Conservation (phyloP, 768 basidiomycete species). For the Daedaleopsis sinensis region DNA sequence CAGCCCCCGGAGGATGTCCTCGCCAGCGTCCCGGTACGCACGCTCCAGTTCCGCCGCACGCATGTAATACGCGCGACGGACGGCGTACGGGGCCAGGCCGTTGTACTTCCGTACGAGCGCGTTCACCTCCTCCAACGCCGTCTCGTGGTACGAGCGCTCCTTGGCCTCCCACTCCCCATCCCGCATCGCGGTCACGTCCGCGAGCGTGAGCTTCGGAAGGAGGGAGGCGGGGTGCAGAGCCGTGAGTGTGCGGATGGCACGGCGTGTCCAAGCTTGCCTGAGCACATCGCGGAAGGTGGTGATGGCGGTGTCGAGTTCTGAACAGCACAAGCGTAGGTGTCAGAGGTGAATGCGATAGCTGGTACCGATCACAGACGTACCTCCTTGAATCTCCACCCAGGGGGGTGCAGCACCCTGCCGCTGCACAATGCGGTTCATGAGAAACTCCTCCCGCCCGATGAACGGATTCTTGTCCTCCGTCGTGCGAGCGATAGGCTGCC, state of each 20-base stretch:
- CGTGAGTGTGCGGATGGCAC: slow-evolving; percentile 64
- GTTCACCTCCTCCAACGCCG: slow-evolving; percentile 73
- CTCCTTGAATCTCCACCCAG: slow-evolving; percentile 83
- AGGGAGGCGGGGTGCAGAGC: slow-evolving; percentile 42
- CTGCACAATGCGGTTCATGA: slow-evolving; percentile 86
- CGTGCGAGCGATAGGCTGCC: slow-evolving; percentile 48
- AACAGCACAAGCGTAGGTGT: neutral
- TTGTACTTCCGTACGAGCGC: slow-evolving; percentile 79
- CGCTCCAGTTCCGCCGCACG: slow-evolving; percentile 60
- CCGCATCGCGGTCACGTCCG: slow-evolving; percentile 47
- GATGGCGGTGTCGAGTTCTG: slow-evolving; percentile 70
- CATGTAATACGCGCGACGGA: slow-evolving; percentile 64
- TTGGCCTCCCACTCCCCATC: slow-evolving; percentile 73
- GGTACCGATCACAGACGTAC: slow-evolving; percentile 35
- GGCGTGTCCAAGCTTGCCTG: slow-evolving; percentile 74
- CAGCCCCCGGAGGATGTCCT: slow-evolving; percentile 53
- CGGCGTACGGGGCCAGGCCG: slow-evolving; percentile 75
- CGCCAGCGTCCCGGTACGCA: slow-evolving; percentile 52
- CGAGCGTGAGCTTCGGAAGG: slow-evolving; percentile 37
- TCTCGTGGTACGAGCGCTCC: slow-evolving; percentile 68
- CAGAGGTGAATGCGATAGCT: too few species aligned
- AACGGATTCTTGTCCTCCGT: slow-evolving; percentile 60
- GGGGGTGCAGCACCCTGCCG: slow-evolving; percentile 82
- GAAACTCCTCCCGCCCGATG: slow-evolving; percentile 76
- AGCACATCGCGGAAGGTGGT: slow-evolving; percentile 65